Conservation (phyloP, 2,329 filamentous ascomycete species). For the Byssoonygena ceratinophila region DNA sequence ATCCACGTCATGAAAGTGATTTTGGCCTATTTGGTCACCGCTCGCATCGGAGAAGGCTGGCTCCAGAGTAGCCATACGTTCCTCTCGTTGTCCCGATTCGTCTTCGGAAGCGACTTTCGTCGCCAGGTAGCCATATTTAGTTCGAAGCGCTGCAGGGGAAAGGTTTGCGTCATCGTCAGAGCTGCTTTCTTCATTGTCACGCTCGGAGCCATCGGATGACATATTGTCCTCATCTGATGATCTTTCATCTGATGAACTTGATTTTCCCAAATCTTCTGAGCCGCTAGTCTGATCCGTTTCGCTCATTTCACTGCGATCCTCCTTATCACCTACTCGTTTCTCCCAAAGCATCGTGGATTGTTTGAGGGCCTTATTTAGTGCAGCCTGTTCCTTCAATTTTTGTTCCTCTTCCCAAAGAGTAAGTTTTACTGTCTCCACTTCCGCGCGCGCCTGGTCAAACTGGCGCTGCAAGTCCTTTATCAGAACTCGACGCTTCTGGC, state of each 20-base stretch:
- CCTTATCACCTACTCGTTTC: constrained; percentile 35
- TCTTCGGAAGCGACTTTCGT: not conserved
- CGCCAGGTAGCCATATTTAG: constrained; percentile 36
- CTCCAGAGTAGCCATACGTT: not conserved
- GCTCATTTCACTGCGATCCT: constrained; percentile 45
- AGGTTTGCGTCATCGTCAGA: constrained; percentile 34
- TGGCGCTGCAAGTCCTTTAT: constrained; percentile 52
- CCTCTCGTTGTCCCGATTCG: not conserved
- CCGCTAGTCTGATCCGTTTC: constrained; percentile 57
- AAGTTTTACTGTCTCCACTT: constrained; percentile 48
- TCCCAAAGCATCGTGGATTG: constrained; percentile 43
- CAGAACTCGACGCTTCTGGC: constrained; percentile 61
- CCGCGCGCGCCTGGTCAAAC: constrained; percentile 49
- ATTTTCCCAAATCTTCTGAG: constrained; percentile 58
- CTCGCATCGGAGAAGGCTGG: not conserved
- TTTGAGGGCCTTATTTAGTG: constrained; percentile 43
- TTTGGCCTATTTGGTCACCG: not conserved
- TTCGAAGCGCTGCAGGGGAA: constrained; percentile 38
- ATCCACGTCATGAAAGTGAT: not conserved
- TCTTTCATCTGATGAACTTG: constrained; percentile 50
- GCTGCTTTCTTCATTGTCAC: constrained; percentile 33
- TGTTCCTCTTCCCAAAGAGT: constrained; percentile 50
- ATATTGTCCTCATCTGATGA: constrained; percentile 42
- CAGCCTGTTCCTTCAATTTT: constrained; percentile 42
- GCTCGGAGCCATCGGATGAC: constrained; percentile 38